Percentiles rank a stretch among this genome's conserved stretches.
Evolutionary conservation across 306 rosid species (phyloP).

Genomic region (Acacia crassicarpa): DNA sequence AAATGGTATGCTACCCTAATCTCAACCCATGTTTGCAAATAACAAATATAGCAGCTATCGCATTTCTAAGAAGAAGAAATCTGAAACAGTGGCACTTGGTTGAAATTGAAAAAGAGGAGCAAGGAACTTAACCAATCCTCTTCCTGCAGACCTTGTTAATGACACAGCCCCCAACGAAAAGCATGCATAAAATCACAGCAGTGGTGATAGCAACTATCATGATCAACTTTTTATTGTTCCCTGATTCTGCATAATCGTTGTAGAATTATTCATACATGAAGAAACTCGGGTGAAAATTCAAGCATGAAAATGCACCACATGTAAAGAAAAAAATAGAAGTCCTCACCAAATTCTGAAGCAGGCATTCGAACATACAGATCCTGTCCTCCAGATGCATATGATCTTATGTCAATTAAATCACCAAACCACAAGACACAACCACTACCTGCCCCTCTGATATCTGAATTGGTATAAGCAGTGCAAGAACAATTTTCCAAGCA

Average conservation of each 20-base stretch:
- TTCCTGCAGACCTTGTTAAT: neutral
- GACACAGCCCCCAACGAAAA: neutral
- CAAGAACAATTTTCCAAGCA: slow-evolving; percentile 1
- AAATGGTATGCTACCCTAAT: neutral
- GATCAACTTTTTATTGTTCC: neutral
- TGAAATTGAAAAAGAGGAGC: neutral
- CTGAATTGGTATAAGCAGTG: neutral
- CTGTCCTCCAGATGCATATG: neutral
- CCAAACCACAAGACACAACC: neutral
- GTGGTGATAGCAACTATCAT: neutral
- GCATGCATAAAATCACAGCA: neutral
- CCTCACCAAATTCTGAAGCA: slow-evolving; percentile 1
- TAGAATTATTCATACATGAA: neutral
- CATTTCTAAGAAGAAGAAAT: neutral
- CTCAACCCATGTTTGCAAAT: neutral
- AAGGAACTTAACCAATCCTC: neutral
- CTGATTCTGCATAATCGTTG: neutral
- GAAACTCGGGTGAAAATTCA: neutral
- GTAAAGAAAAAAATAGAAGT: neutral
- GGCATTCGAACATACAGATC: neutral
- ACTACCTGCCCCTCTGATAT: neutral
- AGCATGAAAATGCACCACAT: neutral
- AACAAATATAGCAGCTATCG: too few relatives aligned
- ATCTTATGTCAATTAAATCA: neutral
- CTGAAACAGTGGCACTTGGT: neutral